Conservation (phyloP, 208 protist genomes). For the Trypanosoma vivax region DNA sequence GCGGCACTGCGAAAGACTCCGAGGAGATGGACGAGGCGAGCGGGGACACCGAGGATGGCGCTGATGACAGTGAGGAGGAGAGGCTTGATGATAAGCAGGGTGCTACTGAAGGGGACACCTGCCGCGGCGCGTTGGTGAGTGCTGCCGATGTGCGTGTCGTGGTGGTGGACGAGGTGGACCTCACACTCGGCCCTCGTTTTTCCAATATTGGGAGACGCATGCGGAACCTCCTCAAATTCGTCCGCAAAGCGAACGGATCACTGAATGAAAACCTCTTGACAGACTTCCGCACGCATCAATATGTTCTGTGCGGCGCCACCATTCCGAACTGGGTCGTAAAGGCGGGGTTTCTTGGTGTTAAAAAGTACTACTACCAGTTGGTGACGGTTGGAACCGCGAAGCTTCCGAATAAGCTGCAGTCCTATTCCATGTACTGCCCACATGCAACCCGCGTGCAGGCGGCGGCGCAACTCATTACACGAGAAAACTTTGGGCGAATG, state of each 20-base stretch:
- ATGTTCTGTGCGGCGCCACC: conserved; percentile 86
- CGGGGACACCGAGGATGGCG: conserved; percentile 6
- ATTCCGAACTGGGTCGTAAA: conserved; percentile 90
- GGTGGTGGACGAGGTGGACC: conserved; percentile 87
- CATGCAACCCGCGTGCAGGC: conserved; percentile 30
- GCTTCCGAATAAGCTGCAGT: conserved; percentile 63
- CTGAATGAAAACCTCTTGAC: conserved; percentile 53
- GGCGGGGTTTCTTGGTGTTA: conserved; percentile 84
- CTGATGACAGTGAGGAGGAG: conserved; percentile 11
- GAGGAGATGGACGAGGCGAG: conserved; percentile 31
- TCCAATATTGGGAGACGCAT: conserved; percentile 78
- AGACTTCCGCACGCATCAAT: conserved; percentile 85
- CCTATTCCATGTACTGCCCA: conserved; percentile 42
- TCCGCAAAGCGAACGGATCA: conserved; percentile 73
- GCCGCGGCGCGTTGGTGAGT: conserved; percentile 25
- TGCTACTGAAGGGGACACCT: conserved; percentile 6
- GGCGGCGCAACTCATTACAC: conserved; percentile 22
- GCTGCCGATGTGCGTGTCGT: conserved; percentile 60
- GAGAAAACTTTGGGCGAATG: conserved; percentile 40
- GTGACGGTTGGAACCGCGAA: conserved; percentile 68
- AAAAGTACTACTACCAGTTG: conserved; percentile 91
- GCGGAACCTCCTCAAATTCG: conserved; percentile 76
- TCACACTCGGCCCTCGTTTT: conserved; percentile 83
- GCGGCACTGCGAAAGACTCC: conserved; percentile 24
- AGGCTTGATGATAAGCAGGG: no score